Percentiles rank a stretch among this genome's conserved stretches.
Evolutionary conservation across 2,329 filamentous ascomycete genomes (phyloP).

Genomic region (Penicillium sumatraense): DNA sequence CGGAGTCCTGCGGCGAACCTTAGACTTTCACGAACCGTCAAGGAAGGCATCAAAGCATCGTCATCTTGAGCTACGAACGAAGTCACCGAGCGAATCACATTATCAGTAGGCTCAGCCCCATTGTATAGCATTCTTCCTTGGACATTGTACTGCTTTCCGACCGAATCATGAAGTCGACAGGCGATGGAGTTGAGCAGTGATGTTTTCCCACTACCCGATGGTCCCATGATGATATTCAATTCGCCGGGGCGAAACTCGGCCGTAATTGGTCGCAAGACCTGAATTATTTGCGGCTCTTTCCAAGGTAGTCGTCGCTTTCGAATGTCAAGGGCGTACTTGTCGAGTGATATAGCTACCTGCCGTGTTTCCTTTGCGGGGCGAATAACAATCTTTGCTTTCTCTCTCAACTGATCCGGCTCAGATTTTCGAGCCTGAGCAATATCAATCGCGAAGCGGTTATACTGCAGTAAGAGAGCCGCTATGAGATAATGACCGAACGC

Average conservation of each 20-base stretch:
- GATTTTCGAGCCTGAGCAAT: slow-evolving; percentile 65
- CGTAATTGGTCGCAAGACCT: slow-evolving; percentile 69
- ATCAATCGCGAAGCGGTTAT: slow-evolving; percentile 69
- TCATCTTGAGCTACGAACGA: slow-evolving; percentile 82
- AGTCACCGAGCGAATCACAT: slow-evolving; percentile 72
- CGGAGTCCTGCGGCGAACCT: slow-evolving; percentile 72
- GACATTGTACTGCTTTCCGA: slow-evolving; percentile 65
- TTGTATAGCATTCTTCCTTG: slow-evolving; percentile 72
- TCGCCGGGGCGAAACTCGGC: slow-evolving; percentile 70
- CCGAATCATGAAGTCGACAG: slow-evolving; percentile 64
- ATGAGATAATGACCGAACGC: slow-evolving; percentile 65
- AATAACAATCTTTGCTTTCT: slow-evolving; percentile 70
- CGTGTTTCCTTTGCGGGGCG: slow-evolving; percentile 60
- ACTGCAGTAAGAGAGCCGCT: slow-evolving; percentile 66
- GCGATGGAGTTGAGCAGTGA: slow-evolving; percentile 76
- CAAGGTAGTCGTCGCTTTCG: slow-evolving; percentile 63
- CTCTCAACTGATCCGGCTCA: slow-evolving; percentile 67
- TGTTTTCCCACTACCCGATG: slow-evolving; percentile 77
- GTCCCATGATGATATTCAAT: slow-evolving; percentile 79
- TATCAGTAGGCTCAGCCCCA: slow-evolving; percentile 67
- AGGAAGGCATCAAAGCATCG: slow-evolving; percentile 72
- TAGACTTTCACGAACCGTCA: slow-evolving; percentile 77
- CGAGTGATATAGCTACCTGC: slow-evolving; percentile 67
- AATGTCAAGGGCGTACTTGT: slow-evolving; percentile 67
- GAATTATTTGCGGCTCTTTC: slow-evolving; percentile 42